Evolutionary conservation across 2,329 filamentous ascomycete species (phyloP).

Genomic region (Phialophora expanda): DNA sequence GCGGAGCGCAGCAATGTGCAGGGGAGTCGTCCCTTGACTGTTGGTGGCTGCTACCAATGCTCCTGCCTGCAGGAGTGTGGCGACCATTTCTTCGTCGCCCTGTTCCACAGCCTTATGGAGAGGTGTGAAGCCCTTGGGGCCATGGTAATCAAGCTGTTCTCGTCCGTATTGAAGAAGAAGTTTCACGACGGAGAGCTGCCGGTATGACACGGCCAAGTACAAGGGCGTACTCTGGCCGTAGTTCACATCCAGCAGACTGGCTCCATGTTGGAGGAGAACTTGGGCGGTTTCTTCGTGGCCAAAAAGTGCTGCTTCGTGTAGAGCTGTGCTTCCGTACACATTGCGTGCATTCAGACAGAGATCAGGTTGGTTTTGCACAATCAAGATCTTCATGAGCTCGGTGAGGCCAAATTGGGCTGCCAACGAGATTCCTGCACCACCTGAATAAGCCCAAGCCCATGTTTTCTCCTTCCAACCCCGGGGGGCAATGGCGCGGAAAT

Average conservation of each 20-base stretch:
- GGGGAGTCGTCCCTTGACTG: slow-evolving; percentile 31
- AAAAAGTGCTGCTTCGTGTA: slow-evolving; percentile 36
- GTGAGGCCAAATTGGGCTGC: slow-evolving; percentile 34
- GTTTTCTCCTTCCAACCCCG: slow-evolving; percentile 28
- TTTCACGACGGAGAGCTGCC: slow-evolving; percentile 28
- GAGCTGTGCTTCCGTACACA: slow-evolving; percentile 36
- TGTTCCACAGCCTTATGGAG: slow-evolving; percentile 40
- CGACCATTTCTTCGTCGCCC: slow-evolving; percentile 40
- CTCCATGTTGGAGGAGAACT: slow-evolving; percentile 35
- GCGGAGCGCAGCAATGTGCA: slow-evolving; percentile 36
- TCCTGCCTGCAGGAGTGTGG: slow-evolving; percentile 38
- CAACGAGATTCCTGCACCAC: slow-evolving; percentile 36
- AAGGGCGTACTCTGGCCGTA: slow-evolving; percentile 34
- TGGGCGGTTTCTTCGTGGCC: slow-evolving; percentile 34
- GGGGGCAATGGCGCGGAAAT: slow-evolving; percentile 23
- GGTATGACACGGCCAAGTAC: slow-evolving; percentile 36
- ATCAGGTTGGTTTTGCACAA: slow-evolving; percentile 18
- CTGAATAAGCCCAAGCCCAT: slow-evolving; percentile 33
- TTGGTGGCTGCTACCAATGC: slow-evolving; percentile 39
- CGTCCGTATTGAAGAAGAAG: slow-evolving; percentile 32
- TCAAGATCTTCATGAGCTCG: slow-evolving; percentile 32
- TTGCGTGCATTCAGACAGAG: slow-evolving; percentile 41
- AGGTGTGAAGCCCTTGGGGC: slow-evolving; percentile 37
- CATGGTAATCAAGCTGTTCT: slow-evolving; percentile 33
- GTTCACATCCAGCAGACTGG: slow-evolving; percentile 30